Evolutionary conservation across 352 stramenopile genomes (phyloP), one percentile per base, ranked within the genome.

Genomic region (Elongisporangium prolatum): DNA sequence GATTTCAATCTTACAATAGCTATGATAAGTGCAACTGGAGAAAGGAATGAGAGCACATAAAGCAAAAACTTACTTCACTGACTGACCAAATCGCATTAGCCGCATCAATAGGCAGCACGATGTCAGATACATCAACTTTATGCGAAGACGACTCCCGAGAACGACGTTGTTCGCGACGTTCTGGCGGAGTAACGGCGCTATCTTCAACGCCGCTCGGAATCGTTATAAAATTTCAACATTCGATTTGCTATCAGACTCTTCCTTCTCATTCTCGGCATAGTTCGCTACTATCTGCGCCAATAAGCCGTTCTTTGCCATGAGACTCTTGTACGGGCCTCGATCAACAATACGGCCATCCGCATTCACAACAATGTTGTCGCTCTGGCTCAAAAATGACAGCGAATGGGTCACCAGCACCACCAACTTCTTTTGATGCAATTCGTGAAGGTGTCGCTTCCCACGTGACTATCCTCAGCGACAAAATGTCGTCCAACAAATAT

Each of bases 401-500:
- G 69, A 73, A 75, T 98, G 69, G 2, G 89, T 91, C 8, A 93
- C 60, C 22, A 97, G 71, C 20, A 83, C 84, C 34, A 98, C 96
- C 11, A 91, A 84, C 55, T 92, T 90, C 59, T 72, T 57, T 80
- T 77, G 24, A 89, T 73, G 22, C 71, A 88, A 10, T 85, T 72
- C 4, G 65, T 73, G 69, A 99, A 98, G 48, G 99, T 83, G 63
- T 98, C 87, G 48, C 89, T 85, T 6, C 81, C 91, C n/a, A 99
- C 93, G 54, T 98, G 82, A 50, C 77, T 89, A 69, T 99, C 97
- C 9, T 99, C 96, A 18, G 92, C 20, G 86, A 86, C 6, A 99
- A 64, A 47, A 95, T 82, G 60, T 98, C 96, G 67, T 99, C 97
- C 2, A 99, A 72, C 14, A 99, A 50, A 63, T 97, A 98, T 34